Base-by-base conservation (phyloP, 1,284 basidiomycete genomes). In the Austroboletus niveus region DNA sequence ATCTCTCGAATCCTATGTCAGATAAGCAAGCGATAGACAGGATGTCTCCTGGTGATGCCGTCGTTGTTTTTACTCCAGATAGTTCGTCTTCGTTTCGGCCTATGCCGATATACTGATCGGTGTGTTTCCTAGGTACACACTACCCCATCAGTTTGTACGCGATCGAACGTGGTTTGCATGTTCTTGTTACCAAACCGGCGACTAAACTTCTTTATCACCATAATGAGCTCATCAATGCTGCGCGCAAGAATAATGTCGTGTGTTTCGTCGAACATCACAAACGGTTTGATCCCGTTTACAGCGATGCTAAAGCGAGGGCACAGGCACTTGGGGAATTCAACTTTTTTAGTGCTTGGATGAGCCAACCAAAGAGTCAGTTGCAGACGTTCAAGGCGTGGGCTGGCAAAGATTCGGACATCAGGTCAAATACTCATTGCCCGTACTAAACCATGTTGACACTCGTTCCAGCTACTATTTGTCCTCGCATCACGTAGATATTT, bases 351-450 rank as follows among this genome's bases (percentile, higher is more conserved):
- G 87, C 88, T 44, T 90, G 87, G 88, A 97, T 97, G 94, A 92
- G 89, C 62, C 94, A 96, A 69, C 94, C 94, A 44, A 97, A 97
- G 75, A 87, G 83, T 65, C 94, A 97, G 73, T 79, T 97, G 29
- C 90, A 93, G 71, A 95, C 93, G 0, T 96, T 95, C 82, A 85
- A 87, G 55, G 89, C 89, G 17, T 96, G 94, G 94, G 94, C 93
- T 8, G 94, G 94, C 22, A 90, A 87, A 69, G 93, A 95, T 66
- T 92, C 89, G 27, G 93, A 95, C 63, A 94, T 94, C 69, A 88
- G 85, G 85, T 82, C 51, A 57, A 17, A 22, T 47, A 8, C n/a
- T 5, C 39, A 29, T 29, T 6, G 14, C 31, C 17, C 11, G 15
- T 20, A 10, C 11, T 38, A 47, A 29, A n/a, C 31, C 27, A 30